Evolutionary conservation across 192 early-diverging fungal species (phyloP).

Genomic region (Allomyces arbusculus): DNA sequence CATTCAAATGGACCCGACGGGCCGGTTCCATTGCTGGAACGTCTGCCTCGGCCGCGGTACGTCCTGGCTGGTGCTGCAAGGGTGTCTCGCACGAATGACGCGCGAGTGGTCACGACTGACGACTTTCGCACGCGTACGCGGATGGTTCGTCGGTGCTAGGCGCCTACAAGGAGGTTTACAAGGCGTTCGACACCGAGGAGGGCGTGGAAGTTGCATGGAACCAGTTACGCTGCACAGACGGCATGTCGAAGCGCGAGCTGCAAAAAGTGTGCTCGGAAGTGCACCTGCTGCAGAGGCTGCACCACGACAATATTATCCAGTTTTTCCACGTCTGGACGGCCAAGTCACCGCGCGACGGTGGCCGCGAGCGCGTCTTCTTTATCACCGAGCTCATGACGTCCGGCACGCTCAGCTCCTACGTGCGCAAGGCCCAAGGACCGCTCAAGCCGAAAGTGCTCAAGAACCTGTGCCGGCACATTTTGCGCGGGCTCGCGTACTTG

Average conservation of each 20-base stretch:
- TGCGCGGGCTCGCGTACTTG: slow-evolving; percentile 54
- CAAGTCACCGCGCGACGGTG: slow-evolving; percentile 27
- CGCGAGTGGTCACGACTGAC: slow-evolving; percentile 1
- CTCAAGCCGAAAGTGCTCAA: slow-evolving; percentile 53
- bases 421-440: not conserved
- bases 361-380: slow-evolving; percentile 30
- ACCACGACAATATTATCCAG: slow-evolving; percentile 66
- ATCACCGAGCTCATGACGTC: slow-evolving; percentile 73
- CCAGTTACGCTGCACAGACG: slow-evolving; percentile 35
- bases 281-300: slow-evolving; percentile 52
- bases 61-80: slow-evolving; percentile 6
- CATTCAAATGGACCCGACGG: slow-evolving; percentile 32
- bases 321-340: slow-evolving; percentile 56
- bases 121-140: not conserved
- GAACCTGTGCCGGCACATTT: slow-evolving; percentile 58
- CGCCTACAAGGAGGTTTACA: slow-evolving; percentile 73
- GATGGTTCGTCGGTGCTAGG: slow-evolving; percentile 14
- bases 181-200: slow-evolving; percentile 68
- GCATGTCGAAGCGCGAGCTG: slow-evolving; percentile 54
- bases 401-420: slow-evolving; percentile 55
- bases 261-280: slow-evolving; percentile 52
- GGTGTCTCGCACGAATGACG: slow-evolving; percentile 7
- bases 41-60: slow-evolving; percentile 17
- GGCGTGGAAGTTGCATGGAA: slow-evolving; percentile 85
- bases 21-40: slow-evolving; percentile 38